phyloP scores from a whole-genome alignment of 2,329 filamentous ascomycete genomes.

The Nigrograna mackinnonii region DNA sequence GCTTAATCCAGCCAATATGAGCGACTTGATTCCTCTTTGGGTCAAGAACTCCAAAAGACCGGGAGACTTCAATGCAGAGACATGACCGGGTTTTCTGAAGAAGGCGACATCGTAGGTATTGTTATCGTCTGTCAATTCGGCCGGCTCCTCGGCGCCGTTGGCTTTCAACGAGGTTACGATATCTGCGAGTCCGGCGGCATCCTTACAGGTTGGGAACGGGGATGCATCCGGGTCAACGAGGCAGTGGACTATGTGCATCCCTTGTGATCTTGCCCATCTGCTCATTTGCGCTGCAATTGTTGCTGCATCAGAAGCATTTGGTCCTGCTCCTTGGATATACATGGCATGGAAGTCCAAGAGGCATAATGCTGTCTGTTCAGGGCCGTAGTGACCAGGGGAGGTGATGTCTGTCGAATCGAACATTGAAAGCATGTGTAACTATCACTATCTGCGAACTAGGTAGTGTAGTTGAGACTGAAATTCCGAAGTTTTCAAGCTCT shows the following conservation, averaged over 20 bases:
- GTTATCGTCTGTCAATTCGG: conserved; percentile 10
- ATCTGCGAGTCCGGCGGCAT: conserved; percentile 7
- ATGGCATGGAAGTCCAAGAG: conserved; percentile 35
- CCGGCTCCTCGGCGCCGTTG: conserved; percentile 16
- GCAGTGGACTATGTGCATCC: conserved; percentile 29
- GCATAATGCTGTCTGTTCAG: conserved; percentile 31
- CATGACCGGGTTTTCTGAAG: conserved; percentile 18
- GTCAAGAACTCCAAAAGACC: conserved; percentile 22
- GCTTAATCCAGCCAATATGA: conserved; percentile 20
- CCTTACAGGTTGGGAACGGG: conserved; percentile 25
- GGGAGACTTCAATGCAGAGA: conserved; percentile 30
- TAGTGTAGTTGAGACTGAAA: no score
- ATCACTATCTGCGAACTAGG: no score
- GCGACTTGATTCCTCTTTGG: conserved; percentile 19
- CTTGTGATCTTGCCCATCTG: conserved; percentile 28
- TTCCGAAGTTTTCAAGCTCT: no score
- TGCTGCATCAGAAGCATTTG: conserved; percentile 13
- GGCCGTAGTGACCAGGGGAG: conserved; percentile 19
- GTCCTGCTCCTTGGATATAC: conserved; percentile 14
- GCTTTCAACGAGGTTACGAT: conserved; percentile 11
- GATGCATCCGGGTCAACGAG: conserved; percentile 22
- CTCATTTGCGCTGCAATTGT: conserved; percentile 20
- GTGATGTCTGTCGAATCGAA: conserved; percentile 4
- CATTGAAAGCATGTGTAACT: no score
- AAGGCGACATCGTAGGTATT: conserved; percentile 20